These are phyloP conservation scores for Colletotrichum sp. DNA, from an alignment of 2,329 filamentous ascomycete species.

Conservation along the genomic window DNA sequence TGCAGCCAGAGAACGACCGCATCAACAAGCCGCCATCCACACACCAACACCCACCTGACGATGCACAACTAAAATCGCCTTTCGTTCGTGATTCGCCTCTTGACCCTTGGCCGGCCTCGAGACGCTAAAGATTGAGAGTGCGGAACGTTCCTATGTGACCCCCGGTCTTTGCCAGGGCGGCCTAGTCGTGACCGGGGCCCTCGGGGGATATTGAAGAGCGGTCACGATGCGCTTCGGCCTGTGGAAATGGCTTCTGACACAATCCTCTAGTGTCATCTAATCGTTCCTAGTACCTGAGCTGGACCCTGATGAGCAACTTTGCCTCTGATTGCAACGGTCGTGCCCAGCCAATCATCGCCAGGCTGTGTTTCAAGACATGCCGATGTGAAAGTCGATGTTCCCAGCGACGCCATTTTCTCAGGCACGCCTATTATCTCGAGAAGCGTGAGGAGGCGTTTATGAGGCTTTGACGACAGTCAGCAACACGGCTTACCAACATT, in stretches of 20 bases:
- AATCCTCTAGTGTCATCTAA: slow-evolving; percentile 14
- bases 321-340: slow-evolving; percentile 11
- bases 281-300: slow-evolving; percentile 8
- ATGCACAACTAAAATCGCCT: background rate
- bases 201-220: slow-evolving; percentile 13
- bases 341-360: slow-evolving; percentile 1
- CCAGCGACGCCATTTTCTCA: background rate
- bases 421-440: background rate
- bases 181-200: background rate
- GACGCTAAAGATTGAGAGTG: slow-evolving; percentile 8
- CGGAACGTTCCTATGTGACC: slow-evolving; percentile 8
- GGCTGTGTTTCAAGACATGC: slow-evolving; percentile 1
- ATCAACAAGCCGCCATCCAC: slow-evolving; percentile 1
- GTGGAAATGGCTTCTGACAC: slow-evolving; percentile 2
- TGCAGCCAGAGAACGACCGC: slow-evolving; percentile 13
- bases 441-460: background rate
- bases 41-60: background rate
- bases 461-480: background rate
- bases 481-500: background rate
- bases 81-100: background rate
- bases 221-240: slow-evolving; percentile 7
- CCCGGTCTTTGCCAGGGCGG: background rate
- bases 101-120: background rate
- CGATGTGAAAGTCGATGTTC: background rate
- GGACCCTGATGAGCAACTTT: slow-evolving; percentile 8